phyloP scores from a whole-genome alignment of 176 grass and related monocot genomes.

The Poa annua region DNA sequence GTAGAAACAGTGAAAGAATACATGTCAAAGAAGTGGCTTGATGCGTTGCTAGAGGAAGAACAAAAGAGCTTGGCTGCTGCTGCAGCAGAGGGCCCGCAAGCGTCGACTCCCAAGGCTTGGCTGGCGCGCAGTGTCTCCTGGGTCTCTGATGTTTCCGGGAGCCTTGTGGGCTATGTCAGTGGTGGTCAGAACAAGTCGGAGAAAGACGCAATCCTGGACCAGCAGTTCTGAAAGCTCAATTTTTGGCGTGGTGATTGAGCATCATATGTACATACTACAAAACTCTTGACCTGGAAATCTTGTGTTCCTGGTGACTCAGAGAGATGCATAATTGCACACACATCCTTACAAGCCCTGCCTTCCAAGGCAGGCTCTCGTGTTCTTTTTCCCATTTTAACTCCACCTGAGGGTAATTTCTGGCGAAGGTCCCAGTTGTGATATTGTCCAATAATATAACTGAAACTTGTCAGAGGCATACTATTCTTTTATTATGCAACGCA shows the following conservation, averaged over 20 bases:
- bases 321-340: not conserved
- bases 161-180: conserved; percentile 57
- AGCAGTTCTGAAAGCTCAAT: conserved; percentile 49
- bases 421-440: not conserved
- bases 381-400: conserved; percentile 25
- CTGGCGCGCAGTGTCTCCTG: conserved; percentile 65
- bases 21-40: conserved; percentile 66
- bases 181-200: conserved; percentile 44
- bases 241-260: not conserved
- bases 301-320: conserved; percentile 8
- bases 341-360: not conserved
- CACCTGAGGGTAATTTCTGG: not conserved
- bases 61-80: conserved; percentile 54
- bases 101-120: conserved; percentile 59
- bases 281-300: conserved; percentile 3
- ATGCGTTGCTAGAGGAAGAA: conserved; percentile 70
- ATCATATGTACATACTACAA: conserved; percentile 45
- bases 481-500: not conserved
- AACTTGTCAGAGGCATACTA: conserved; percentile 29
- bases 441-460: conserved; percentile 45
- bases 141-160: conserved; percentile 64
- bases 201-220: conserved; percentile 68
- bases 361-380: not conserved
- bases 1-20: conserved; percentile 69
- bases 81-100: conserved; percentile 48